Evolutionary conservation across 164 flowering plant genomes (phyloP).

Genomic region (Vitis rotundifolia): DNA sequence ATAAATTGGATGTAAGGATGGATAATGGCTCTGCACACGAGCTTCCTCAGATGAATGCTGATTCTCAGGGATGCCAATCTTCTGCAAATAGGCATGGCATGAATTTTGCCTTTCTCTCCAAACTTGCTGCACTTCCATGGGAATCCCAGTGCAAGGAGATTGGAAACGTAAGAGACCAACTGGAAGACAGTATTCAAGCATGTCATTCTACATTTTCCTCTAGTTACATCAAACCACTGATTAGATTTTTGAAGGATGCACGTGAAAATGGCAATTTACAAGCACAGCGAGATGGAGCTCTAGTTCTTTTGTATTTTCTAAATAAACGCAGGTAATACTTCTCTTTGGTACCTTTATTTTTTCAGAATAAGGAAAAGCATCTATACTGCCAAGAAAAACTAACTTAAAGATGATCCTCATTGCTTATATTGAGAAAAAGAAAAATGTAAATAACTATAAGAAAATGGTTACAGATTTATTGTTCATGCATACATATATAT

Average conservation of each 20-base stretch:
- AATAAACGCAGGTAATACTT: slow-evolving; percentile 40
- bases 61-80: neutral
- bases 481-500: neutral
- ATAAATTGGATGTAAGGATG: neutral
- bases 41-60: neutral
- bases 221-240: slow-evolving; percentile 29
- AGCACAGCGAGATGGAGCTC: slow-evolving; percentile 42
- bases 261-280: slow-evolving; percentile 26
- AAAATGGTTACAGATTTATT: neutral
- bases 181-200: slow-evolving; percentile 26
- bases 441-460: neutral
- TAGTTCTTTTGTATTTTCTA: slow-evolving; percentile 37
- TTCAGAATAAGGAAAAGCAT: neutral
- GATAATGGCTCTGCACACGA: neutral
- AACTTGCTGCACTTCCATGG: slow-evolving; percentile 42
- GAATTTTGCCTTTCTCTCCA: slow-evolving; percentile 20
- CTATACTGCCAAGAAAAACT: neutral
- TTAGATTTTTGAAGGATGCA: slow-evolving; percentile 50
- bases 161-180: slow-evolving; percentile 27
- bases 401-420: too few relatives aligned
- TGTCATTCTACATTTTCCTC: slow-evolving; percentile 16
- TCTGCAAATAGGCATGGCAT: slow-evolving; percentile 8
- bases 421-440: neutral
- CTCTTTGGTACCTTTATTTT: neutral
- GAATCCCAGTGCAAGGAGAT: slow-evolving; percentile 39